Evolutionary conservation across 2,329 filamentous ascomycete genomes (phyloP).

Genomic region (Metarhizium album): DNA sequence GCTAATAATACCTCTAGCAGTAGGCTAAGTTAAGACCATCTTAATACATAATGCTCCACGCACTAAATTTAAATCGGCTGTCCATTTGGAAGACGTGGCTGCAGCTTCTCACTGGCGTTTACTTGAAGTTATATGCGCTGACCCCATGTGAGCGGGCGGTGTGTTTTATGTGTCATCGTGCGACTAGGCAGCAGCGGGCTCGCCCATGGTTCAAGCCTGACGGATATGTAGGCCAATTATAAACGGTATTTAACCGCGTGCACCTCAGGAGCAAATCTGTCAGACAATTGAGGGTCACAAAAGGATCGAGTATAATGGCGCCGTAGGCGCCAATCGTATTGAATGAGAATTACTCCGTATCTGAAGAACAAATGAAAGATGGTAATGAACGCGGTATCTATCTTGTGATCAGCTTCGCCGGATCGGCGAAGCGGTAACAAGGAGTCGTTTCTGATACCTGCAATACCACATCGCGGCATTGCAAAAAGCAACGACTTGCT

Average conservation of each 20-base stretch:
- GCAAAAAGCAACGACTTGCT: not conserved
- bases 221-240: no score
- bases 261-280: no score
- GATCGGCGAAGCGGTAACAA: not conserved
- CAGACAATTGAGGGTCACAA: no score
- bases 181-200: no score
- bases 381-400: not conserved
- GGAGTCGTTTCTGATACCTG: not conserved
- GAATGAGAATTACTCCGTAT: not conserved
- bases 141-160: no score
- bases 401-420: not conserved
- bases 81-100: not conserved
- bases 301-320: not conserved
- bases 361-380: not conserved
- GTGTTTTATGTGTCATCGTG: no score
- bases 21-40: no score
- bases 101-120: not conserved
- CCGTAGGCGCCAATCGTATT: no score
- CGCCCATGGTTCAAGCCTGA: no score
- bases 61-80: conserved; percentile 5
- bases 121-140: not conserved
- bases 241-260: no score
- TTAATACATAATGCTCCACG: conserved; percentile 1
- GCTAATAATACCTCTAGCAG: no score
- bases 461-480: not conserved